Percentiles rank a stretch among this genome's conserved stretches.
Conservation (phyloP, 176 grass and related monocot species). For the Calamus simplicifolius region DNA sequence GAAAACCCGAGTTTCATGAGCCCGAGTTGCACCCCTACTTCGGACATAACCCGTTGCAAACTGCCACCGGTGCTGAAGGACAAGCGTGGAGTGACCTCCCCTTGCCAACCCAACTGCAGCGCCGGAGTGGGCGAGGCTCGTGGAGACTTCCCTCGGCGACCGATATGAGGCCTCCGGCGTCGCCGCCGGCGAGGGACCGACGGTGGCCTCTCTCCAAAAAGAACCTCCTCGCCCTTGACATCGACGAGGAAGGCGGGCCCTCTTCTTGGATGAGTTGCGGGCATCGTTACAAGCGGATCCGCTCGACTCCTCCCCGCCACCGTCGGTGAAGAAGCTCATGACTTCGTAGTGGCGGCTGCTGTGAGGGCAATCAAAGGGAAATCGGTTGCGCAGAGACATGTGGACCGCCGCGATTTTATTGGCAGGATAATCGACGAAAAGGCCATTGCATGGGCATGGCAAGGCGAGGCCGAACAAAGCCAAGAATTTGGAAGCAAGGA, state of each 20-base stretch:
- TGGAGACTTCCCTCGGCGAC: not conserved
- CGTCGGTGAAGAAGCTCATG: not conserved
- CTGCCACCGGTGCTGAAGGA: not conserved
- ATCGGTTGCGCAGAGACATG: not conserved
- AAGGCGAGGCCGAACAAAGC: conserved; percentile 15
- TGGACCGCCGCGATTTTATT: not conserved
- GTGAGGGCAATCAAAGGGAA: not conserved
- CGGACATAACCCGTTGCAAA: not conserved
- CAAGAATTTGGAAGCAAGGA: conserved; percentile 17
- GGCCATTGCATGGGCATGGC: conserved; percentile 50
- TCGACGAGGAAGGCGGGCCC: not conserved
- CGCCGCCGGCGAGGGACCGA: not conserved
- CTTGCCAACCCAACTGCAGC: not conserved
- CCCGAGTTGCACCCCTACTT: no score
- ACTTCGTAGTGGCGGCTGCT: not conserved
- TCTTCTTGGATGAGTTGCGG: not conserved
- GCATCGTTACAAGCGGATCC: not conserved
- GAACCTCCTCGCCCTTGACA: conserved; percentile 1
- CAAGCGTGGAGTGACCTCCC: not conserved
- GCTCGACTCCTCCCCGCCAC: conserved; percentile 4
- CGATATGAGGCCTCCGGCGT: not conserved
- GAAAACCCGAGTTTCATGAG: no score
- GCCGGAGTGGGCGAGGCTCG: not conserved
- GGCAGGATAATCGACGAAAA: not conserved
- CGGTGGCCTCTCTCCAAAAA: not conserved